Evolutionary conservation across 495 filamentous ascomycete species (phyloP).

Genomic region (Hypoxylon intermedium): DNA sequence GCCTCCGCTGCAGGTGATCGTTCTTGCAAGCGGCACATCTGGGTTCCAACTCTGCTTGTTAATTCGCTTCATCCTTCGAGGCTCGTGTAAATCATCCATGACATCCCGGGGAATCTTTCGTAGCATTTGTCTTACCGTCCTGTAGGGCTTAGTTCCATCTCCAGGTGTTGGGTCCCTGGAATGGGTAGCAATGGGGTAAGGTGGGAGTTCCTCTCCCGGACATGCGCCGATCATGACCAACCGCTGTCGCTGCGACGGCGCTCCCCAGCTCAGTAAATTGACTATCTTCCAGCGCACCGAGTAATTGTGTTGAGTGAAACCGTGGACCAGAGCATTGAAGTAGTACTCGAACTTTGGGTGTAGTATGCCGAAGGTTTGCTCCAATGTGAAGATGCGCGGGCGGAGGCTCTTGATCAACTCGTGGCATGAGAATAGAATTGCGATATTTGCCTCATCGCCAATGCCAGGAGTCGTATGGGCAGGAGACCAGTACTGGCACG

Average conservation of each 20-base stretch:
- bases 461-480: slow-evolving; percentile 71
- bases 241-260: slow-evolving; percentile 55
- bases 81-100: slow-evolving; percentile 55
- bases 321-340: slow-evolving; percentile 67
- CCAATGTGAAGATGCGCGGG: slow-evolving; percentile 80
- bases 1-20: slow-evolving; percentile 74
- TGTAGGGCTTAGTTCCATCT: slow-evolving; percentile 54
- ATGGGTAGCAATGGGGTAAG: slow-evolving; percentile 74
- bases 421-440: slow-evolving; percentile 69
- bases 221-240: slow-evolving; percentile 81
- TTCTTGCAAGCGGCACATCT: slow-evolving; percentile 54
- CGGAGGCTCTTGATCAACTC: slow-evolving; percentile 64
- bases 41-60: slow-evolving; percentile 51
- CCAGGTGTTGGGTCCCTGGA: slow-evolving; percentile 43
- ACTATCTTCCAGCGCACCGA: slow-evolving; percentile 65
- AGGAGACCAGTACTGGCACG: slow-evolving; percentile 82
- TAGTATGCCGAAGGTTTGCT: slow-evolving; percentile 77
- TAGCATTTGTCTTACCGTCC: slow-evolving; percentile 42
- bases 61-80: slow-evolving; percentile 29
- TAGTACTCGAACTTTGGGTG: slow-evolving; percentile 56
- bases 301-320: slow-evolving; percentile 71
- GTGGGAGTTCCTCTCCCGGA: slow-evolving; percentile 76
- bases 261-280: slow-evolving; percentile 57
- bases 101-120: slow-evolving; percentile 44
- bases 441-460: slow-evolving; percentile 77